Evolutionary conservation across 495 filamentous ascomycete genomes (phyloP), one percentile per base, ranked within the genome.

Genomic region (Podospora bellae-mahoneyi): DNA sequence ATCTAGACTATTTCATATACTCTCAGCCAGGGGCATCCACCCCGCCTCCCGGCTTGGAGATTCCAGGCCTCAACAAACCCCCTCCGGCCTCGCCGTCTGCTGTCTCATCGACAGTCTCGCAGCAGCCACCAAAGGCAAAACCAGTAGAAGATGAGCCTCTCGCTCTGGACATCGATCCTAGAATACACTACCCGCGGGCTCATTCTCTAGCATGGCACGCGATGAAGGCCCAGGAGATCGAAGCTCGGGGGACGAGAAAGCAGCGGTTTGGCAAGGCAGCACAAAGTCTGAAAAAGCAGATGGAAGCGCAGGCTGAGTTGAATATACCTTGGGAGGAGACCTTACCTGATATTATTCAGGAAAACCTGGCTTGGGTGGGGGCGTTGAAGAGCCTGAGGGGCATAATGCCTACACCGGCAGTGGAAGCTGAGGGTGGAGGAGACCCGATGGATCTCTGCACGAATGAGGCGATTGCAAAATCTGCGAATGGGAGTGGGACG

Each of bases 201-300:
- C 77, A 72, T 61, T 77, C 80, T 0, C 66, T 75, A 13, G 74
- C 76, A 28, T 85, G 82, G 79, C 68, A 78, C 20, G 66, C 63
- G 3, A 64, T 71, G 23, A 86, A 85, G 62, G 72, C 74, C 44
- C 66, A 68, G 2, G 83, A 86, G 61, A 83, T 86, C 28, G 62
- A 69, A 44, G 70, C 72, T 10, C 80, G 83, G 1, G 78, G 78
- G 18, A 72, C 67, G 6, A 72, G 79, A 4, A 85, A 85, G 66
- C 73, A 69, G 10, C 78, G 78, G 44, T 77, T 82, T 44, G 79
- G 79, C 15, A 76, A 77, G 58, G 82, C 74, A 0, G 79, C 77
- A 1, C 73, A 75, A 59, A 73, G 77, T 10, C 66, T 78, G 59
- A 74, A 64, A 18, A 70, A 76, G 39, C 77, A 80, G 60, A 57